Percentiles rank a stretch among this genome's conserved stretches.
phyloP scores from a whole-genome alignment of 495 filamentous ascomycete genomes.

The Endocarpon pusillum region DNA sequence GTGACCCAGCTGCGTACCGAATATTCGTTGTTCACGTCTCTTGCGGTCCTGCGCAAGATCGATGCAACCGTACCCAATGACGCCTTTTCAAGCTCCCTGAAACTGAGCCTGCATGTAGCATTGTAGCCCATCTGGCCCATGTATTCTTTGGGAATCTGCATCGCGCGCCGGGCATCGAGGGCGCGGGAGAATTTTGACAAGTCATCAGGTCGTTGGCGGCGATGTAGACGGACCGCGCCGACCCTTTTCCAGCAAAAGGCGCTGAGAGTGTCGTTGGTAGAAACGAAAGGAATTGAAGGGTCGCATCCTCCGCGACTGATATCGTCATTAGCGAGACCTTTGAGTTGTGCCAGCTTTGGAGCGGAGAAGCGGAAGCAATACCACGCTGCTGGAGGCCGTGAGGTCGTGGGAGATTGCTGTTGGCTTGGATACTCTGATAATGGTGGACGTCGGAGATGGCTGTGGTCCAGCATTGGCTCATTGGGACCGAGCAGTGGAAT shows the following conservation, averaged over 20 bases:
- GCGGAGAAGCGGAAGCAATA: constrained; percentile 12
- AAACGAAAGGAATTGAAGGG: constrained; percentile 11
- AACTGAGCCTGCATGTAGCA: constrained; percentile 11
- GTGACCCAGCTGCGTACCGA: constrained; percentile 23
- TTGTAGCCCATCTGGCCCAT: constrained; percentile 22
- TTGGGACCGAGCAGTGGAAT: constrained; percentile 16
- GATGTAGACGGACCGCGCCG: constrained; percentile 7
- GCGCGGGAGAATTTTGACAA: constrained; percentile 18
- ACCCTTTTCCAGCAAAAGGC: constrained; percentile 30
- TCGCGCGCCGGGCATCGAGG: constrained; percentile 19
- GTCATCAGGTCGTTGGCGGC: constrained; percentile 7
- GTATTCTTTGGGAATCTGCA: constrained; percentile 20
- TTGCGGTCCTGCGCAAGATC: constrained; percentile 14
- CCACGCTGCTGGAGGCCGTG: constrained; percentile 8
- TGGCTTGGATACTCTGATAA: not conserved
- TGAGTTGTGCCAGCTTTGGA: constrained; percentile 3
- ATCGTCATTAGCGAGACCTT: constrained; percentile 4
- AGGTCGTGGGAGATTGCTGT: not conserved
- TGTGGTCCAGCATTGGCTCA: constrained; percentile 19
- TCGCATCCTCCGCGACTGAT: constrained; percentile 1
- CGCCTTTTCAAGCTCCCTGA: constrained; percentile 5
- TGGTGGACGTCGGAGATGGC: constrained; percentile 9
- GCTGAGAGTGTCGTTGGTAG: constrained; percentile 34
- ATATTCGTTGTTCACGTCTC: constrained; percentile 14
- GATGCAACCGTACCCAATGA: constrained; percentile 13